Base-by-base conservation (phyloP, 2,329 filamentous ascomycete species). In the Xylariaceae sp. region DNA sequence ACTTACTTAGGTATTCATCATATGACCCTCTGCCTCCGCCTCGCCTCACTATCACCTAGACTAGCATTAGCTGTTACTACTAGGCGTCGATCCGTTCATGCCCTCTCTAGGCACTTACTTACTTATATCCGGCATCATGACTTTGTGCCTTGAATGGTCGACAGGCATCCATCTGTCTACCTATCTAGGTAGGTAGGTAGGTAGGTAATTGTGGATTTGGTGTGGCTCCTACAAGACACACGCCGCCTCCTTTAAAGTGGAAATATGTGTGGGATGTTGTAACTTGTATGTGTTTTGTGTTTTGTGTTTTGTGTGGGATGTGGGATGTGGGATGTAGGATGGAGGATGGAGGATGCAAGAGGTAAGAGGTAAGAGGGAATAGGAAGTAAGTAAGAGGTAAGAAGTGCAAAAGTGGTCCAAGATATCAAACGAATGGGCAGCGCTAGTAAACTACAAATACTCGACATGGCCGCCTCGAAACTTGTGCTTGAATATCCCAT, bases 391-490 rank as follows among this genome's bases (percentile, higher is more conserved):
- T 1, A 1, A 19, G 19, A 19, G 19, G 19, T 19, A 19, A 19
- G 19, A 19, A 19, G 19, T 19, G 19, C 19, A 19, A 19, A 19
- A 19, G 19, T 19, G 19, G 19, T 19, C 19, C 45, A 11, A 12
- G 39, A 40, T 9, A 37, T 37, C 35, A 9, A 19, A 7, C 1
- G 35, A 37, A 11, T 6, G 35, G 35, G 7, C 12, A n/a, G 30
- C 30, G 8, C n/a, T 30, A 5, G 44, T 30, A 26, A 39, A 47
- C 54, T 59, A 59, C 56, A 59, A 59, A 59, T 59, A 59, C n/a
- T 48, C 32, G 27, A 9, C 48, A 42, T 35, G 11, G 50, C 32
- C 51, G 26, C 43, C 43, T 3, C 43, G 6, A 32, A 45, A 9
- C 7, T 19, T 40, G 30, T 41, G 19, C n/a, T 30, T 49, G 5